Evolutionary conservation across 1,284 basidiomycete genomes (phyloP).

Genomic region (Hymenochaete sp.): DNA sequence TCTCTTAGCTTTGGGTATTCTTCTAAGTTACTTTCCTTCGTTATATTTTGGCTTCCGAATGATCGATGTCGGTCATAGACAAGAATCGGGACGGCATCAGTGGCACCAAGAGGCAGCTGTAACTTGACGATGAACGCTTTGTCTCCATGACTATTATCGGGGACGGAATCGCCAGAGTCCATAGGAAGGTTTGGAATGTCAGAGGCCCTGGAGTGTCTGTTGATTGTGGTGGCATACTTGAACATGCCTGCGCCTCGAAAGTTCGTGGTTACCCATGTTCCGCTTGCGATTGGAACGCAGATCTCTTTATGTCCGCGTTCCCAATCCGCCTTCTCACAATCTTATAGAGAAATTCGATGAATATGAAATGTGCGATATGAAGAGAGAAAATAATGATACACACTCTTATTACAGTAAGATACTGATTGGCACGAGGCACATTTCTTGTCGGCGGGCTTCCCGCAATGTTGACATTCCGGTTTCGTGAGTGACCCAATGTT

Average conservation of each 20-base stretch:
- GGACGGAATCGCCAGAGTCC: not conserved
- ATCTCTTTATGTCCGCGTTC: slow-evolving; percentile 30
- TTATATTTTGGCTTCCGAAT: too few relatives aligned
- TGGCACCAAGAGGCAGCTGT: too few relatives aligned
- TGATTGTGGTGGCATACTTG: slow-evolving; percentile 18
- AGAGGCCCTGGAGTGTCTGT: slow-evolving; percentile 3
- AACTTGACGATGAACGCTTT: slow-evolving; percentile 36
- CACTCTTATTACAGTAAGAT: slow-evolving; percentile 32
- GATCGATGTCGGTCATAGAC: slow-evolving; percentile 35
- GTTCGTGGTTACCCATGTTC: slow-evolving; percentile 30
- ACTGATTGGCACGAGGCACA: slow-evolving; percentile 32
- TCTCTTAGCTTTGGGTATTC: too few relatives aligned
- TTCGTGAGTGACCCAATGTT: slow-evolving; percentile 32
- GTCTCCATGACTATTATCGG: slow-evolving; percentile 29
- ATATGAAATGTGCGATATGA: not conserved
- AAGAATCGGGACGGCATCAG: slow-evolving; percentile 26
- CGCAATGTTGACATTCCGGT: slow-evolving; percentile 34
- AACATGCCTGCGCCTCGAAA: slow-evolving; percentile 21
- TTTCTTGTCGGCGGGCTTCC: slow-evolving; percentile 26
- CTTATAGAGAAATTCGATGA: slow-evolving; percentile 20
- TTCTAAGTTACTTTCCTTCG: too few relatives aligned
- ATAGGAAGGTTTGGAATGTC: slow-evolving; percentile 1
- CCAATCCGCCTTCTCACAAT: slow-evolving; percentile 35
- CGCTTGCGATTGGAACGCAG: slow-evolving; percentile 33
- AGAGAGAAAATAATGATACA: slow-evolving; percentile 23